Conservation (phyloP, 192 early-diverging fungal genomes). For the Podila epigama region DNA sequence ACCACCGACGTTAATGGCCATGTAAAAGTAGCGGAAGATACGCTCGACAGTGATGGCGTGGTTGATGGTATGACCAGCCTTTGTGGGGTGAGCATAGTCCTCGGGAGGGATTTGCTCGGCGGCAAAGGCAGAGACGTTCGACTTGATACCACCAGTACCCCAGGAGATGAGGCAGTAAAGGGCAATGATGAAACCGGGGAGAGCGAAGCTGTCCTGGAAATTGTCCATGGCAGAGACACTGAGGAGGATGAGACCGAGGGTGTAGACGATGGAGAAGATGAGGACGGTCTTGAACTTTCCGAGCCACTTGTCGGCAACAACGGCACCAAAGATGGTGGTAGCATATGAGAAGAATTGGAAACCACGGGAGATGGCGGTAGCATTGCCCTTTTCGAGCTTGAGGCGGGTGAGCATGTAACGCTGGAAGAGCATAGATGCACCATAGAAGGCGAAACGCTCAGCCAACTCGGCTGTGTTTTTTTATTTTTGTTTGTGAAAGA, state of each 20-base stretch:
- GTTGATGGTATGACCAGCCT: constrained; percentile 69
- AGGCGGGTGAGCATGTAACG: constrained; percentile 61
- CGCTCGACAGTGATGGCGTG: constrained; percentile 75
- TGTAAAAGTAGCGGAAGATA: constrained; percentile 89
- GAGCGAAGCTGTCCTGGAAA: constrained; percentile 61
- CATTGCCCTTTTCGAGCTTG: constrained; percentile 30
- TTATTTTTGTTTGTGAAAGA: background rate
- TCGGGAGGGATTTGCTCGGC: constrained; percentile 73
- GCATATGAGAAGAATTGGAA: constrained; percentile 67
- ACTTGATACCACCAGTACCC: constrained; percentile 82
- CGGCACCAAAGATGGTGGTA: constrained; percentile 66
- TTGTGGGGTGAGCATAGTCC: constrained; percentile 66
- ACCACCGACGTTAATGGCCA: constrained; percentile 74
- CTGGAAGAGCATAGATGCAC: constrained; percentile 57
- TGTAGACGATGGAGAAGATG: constrained; percentile 70
- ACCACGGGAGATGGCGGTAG: constrained; percentile 57
- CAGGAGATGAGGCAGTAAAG: constrained; percentile 75
- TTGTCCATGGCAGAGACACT: constrained; percentile 68
- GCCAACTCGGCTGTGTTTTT: constrained; percentile 10
- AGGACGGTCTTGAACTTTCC: constrained; percentile 81
- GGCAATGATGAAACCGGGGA: constrained; percentile 72
- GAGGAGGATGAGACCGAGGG: constrained; percentile 67
- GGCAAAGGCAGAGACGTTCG: constrained; percentile 79
- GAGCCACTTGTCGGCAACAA: constrained; percentile 73
- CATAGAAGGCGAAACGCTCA: constrained; percentile 66